Conservation (phyloP, 2,329 filamentous ascomycete species). For the Arachnomyces sp. region DNA sequence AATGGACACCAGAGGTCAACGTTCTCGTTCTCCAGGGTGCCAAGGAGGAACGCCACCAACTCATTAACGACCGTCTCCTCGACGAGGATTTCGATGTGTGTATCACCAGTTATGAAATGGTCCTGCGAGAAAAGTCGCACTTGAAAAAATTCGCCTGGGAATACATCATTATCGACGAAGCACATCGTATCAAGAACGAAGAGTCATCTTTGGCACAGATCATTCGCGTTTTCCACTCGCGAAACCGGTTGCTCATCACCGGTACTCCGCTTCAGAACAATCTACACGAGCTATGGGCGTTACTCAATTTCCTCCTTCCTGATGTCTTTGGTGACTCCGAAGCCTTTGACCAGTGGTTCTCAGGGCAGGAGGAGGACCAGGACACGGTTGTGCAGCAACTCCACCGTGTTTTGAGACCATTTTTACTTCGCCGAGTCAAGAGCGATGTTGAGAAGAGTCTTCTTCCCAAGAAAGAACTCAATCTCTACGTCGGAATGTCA, state of each 20-base stretch:
- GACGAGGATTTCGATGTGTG: conserved; percentile 96
- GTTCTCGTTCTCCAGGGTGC: conserved; percentile 88
- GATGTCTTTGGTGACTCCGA: conserved; percentile 96
- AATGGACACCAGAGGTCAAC: conserved; percentile 92
- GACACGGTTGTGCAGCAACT: conserved; percentile 94
- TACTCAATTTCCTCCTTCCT: conserved; percentile 94
- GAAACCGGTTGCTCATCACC: conserved; percentile 90
- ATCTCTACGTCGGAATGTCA: conserved; percentile 95
- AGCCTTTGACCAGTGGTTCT: conserved; percentile 98
- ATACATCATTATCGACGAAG: conserved; percentile 98
- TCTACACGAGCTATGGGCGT: conserved; percentile 91
- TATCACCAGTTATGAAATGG: conserved; percentile 99
- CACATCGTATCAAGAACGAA: conserved; percentile 98
- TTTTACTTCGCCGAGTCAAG: conserved; percentile 92
- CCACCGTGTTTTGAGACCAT: conserved; percentile 84
- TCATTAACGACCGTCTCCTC: conserved; percentile 86
- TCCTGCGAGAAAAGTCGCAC: conserved; percentile 86
- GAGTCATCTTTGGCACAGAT: conserved; percentile 95
- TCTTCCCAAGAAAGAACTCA: conserved; percentile 93
- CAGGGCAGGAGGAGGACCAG: conserved; percentile 77
- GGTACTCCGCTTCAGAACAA: conserved; percentile 98
- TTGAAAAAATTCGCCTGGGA: conserved; percentile 98
- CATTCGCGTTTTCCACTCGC: conserved; percentile 89
- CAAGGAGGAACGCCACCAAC: conserved; percentile 80
- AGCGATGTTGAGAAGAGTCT: conserved; percentile 96